phyloP scores from a whole-genome alignment of 2,329 filamentous ascomycete species.

The Knufia petricola region DNA sequence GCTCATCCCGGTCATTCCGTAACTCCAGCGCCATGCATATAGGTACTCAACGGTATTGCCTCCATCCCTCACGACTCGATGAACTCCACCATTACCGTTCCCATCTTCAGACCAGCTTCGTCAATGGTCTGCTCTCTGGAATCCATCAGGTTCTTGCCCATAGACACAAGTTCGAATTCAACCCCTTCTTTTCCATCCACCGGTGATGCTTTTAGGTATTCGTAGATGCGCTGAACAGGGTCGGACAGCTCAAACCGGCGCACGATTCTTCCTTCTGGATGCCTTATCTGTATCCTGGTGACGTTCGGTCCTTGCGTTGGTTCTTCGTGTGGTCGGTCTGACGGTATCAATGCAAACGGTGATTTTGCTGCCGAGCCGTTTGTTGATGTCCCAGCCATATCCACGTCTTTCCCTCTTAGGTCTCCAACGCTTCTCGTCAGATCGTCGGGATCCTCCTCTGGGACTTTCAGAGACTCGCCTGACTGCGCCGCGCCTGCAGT shows the following conservation, averaged over 20 bases:
- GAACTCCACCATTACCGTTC: conserved; percentile 92
- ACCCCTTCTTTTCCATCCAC: conserved; percentile 68
- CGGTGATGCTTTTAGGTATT: conserved; percentile 89
- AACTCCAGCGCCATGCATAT: conserved; percentile 7
- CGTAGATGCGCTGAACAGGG: conserved; percentile 72
- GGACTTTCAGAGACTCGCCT: conserved; percentile 18
- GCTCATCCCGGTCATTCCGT: background rate
- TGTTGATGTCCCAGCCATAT: conserved; percentile 18
- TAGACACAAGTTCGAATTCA: conserved; percentile 77
- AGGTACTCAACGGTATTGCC: background rate
- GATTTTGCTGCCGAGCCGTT: conserved; percentile 29
- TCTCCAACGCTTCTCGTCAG: conserved; percentile 59
- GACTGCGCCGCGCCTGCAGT: conserved; percentile 34
- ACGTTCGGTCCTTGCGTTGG: conserved; percentile 62
- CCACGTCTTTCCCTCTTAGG: conserved; percentile 38
- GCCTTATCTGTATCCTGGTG: conserved; percentile 86
- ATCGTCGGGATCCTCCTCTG: conserved; percentile 70
- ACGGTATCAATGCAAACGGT: conserved; percentile 62
- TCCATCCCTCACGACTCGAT: conserved; percentile 40
- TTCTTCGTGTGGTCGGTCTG: conserved; percentile 64
- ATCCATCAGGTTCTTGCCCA: conserved; percentile 79
- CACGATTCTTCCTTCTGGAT: conserved; percentile 75
- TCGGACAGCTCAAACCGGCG: conserved; percentile 73
- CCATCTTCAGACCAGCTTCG: conserved; percentile 79
- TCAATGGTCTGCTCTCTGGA: conserved; percentile 63